Evolutionary conservation across 352 stramenopile genomes (phyloP), one percentile per base, ranked within the genome.

Genomic region (Globisporangium megalacanthum): DNA sequence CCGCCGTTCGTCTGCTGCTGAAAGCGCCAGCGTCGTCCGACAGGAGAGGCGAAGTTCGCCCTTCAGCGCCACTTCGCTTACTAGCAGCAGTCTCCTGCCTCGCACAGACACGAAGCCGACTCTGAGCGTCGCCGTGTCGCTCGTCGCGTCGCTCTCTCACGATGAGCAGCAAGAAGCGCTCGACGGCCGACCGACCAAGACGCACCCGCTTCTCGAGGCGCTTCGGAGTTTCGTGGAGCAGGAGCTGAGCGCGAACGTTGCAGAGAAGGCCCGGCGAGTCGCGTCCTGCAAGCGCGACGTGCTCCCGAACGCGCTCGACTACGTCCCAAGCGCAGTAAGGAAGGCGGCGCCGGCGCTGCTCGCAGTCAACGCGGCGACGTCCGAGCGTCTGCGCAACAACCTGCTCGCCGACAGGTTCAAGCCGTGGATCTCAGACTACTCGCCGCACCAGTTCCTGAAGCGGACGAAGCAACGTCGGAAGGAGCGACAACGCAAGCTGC

Each of bases 121-220:
- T 5, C 58, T 82, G 4, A 88, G 76, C 60, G 73, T 90, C 14
- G 80, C 76, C 4, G 77, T 88, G 14, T 90, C 80, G 8, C 62
- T 90, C 4, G 80, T 88, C 4, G 77, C 83, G 20, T 90, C 80
- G 5, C 66, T 90, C 33, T 88, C 80, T 49, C 73, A 88, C 55
- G 73, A 79, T 49, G 76, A 90, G 49, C 72, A 90, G 52, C 80
- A 87, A 44, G 80, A 90, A 49, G 78, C 63, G 33, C 58, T 90
- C 5, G 78, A 88, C 48, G 64, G 58, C 4, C 73, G 77, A n/a
- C 78, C 78, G 0, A 56, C 86, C 6, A 89, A 87, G 65, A 77
- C 58, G 1, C 81, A 91, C 47, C 78, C 81, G 17, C 50, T 89
- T 25, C 62, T 91, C 0, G 72, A 88, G 48, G 78, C 78, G 8